phyloP scores from a whole-genome alignment of 805 yeast species.

The Hanseniaspora taiwanica region DNA sequence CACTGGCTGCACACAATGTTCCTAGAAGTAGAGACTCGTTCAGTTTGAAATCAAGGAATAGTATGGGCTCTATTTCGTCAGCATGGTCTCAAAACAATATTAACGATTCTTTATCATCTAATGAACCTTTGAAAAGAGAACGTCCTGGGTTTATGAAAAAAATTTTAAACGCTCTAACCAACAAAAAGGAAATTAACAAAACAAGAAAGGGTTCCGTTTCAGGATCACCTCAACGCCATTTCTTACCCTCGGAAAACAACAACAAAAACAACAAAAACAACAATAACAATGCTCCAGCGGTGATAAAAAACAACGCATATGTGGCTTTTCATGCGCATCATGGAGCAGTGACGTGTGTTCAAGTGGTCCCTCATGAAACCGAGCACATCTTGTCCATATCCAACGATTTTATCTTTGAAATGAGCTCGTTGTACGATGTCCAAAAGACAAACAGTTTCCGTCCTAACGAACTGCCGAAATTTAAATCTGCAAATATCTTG shows the following conservation, averaged over 20 bases:
- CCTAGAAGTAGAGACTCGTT: too few species aligned
- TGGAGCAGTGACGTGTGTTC: slow-evolving; percentile 58
- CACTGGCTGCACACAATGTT: too few species aligned
- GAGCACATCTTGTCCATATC: slow-evolving; percentile 52
- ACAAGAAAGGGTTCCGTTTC: neutral
- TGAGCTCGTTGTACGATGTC: slow-evolving; percentile 24
- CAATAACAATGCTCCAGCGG: neutral
- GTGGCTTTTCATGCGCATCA: slow-evolving; percentile 68
- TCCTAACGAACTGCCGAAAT: neutral
- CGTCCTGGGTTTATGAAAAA: neutral
- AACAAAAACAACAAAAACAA: too few species aligned
- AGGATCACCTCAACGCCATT: too few species aligned
- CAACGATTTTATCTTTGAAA: slow-evolving; percentile 67
- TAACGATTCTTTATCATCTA: neutral
- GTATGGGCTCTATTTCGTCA: neutral
- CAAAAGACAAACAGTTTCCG: slow-evolving; percentile 1
- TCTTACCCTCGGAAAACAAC: too few species aligned
- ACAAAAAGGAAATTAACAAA: neutral
- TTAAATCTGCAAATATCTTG: neutral
- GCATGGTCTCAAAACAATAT: neutral
- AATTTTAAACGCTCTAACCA: neutral
- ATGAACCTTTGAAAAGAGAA: neutral
- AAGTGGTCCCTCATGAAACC: slow-evolving; percentile 65
- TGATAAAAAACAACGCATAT: slow-evolving; percentile 42
- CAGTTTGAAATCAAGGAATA: too few species aligned